Evolutionary conservation across 2,329 filamentous ascomycete genomes (phyloP), one percentile per base, ranked within the genome.

Genomic region (Dactylonectria macrodidyma): DNA sequence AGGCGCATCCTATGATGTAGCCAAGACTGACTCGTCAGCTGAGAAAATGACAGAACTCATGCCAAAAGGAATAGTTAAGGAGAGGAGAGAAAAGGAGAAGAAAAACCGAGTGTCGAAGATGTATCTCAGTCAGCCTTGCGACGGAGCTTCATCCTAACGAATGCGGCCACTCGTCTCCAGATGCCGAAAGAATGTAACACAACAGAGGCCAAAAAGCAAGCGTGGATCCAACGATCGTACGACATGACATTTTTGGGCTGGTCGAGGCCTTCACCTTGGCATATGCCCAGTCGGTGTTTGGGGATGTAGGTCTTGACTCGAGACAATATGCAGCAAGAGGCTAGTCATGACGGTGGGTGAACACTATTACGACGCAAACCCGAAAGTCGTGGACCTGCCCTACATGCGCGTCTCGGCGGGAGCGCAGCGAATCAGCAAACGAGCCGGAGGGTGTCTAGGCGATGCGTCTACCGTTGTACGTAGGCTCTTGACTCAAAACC

Each of bases 381-480:
- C 26, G 26, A 30, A 30, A 30, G 26, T 30, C 26, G 4, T 7
- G 26, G 26, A 4, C 26, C 4, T 30, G 7, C 26, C 26, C 41
- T 8, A n/a, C 41, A 44, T 59, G 50, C 61, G 47, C 55, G 61
- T 50, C 47, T 66, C 51, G 51, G 58, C 57, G 63, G 44, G 50
- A 65, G 51, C 34, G 22, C 46, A 34, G 33, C 57, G 16, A 65
- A 57, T 56, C 57, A 61, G 24, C 12, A 26, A 9, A n/a, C 5
- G 41, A 14, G 41, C 14, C 41, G 8, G 14, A 26, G 19, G 36
- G 7, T 3, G 14, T 6, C 24, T 34, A 50, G 14, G 19, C 38
- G 38, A 44, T 44, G 11, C 58, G 58, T 61, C 57, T 62, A 46
- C 26, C 11, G 44, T 30, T 4, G 26, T 30, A 30, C 4, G 26